Evolutionary conservation across 805 yeast genomes (phyloP), one percentile per base, ranked within the genome.

Genomic region (Candida maesae): DNA sequence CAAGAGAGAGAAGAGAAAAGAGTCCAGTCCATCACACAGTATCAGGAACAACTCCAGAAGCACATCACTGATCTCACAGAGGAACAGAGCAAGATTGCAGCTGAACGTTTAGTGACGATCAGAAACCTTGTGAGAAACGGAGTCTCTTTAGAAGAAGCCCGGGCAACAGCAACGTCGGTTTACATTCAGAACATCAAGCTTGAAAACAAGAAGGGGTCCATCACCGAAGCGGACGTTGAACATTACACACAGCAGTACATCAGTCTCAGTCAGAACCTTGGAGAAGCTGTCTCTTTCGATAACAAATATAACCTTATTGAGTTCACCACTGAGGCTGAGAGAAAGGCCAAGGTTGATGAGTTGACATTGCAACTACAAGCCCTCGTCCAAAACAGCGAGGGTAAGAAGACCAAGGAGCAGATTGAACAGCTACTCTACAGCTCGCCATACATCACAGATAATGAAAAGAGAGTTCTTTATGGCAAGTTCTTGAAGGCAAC

Each of bases 111-210:
- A 33, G 56, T 73, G 5, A 64, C 68, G 32, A 65, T 84, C 36
- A 76, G 74, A 46, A 75, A 75, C 39, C 74, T 70, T 46, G 52
- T 80, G 40, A 71, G 71, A 49, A 78, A 78, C 47, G 95, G 91
- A n/a, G 69, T 74, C 47, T 33, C 70, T 0, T 42, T 70, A 15
- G 64, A 61, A 15, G 88, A 79, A 42, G 81, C 95, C 3, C 71
- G 71, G 50, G 67, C 65, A 33, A 78, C 79, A 45, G 71, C 86
- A 1, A 78, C 82, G 16, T 70, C 64, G 52, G 73, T 76, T 51
- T 59, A 70, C 39, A 50, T 70, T 12, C 71, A 71, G 50, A 73
- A 72, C 33, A 49, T 67, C 23, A 67, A 69, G 36, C 42, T 48
- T 16, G 36, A 50, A 25, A 23, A 23, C 11, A 44, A 39, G 28